A percentile compares a stretch with the other conserved stretches of the same genome.
Conservation (phyloP, 208 protist genomes). For the Perkinsela sp. region DNA sequence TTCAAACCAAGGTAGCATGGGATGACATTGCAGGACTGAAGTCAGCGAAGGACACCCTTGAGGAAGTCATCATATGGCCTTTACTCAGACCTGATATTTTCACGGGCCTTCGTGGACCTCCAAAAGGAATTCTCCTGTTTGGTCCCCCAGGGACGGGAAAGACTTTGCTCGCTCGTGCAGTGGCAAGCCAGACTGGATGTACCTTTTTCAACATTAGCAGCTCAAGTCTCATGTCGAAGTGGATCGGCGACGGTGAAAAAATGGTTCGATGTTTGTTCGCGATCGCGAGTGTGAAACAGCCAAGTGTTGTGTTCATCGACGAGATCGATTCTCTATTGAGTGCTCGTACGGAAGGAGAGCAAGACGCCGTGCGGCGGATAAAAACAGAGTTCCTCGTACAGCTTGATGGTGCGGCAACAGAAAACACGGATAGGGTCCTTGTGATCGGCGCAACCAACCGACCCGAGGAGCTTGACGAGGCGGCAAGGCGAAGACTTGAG, state of each 20-base stretch:
- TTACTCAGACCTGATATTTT: slow-evolving; percentile 70
- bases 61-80: slow-evolving; percentile 71
- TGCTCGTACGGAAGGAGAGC: slow-evolving; percentile 40
- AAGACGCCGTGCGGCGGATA: slow-evolving; percentile 72
- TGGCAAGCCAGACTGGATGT: slow-evolving; percentile 55
- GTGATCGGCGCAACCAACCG: slow-evolving; percentile 71
- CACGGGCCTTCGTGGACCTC: slow-evolving; percentile 50
- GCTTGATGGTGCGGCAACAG: slow-evolving; percentile 58
- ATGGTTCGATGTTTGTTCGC: slow-evolving; percentile 71
- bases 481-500: slow-evolving; percentile 57
- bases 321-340: slow-evolving; percentile 77
- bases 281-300: slow-evolving; percentile 57
- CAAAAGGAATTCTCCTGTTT: slow-evolving; percentile 67
- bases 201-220: slow-evolving; percentile 78
- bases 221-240: slow-evolving; percentile 69
- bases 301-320: slow-evolving; percentile 76
- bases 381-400: slow-evolving; percentile 98
- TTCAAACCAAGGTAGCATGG: slow-evolving; percentile 51
- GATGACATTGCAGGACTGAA: slow-evolving; percentile 59
- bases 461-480: slow-evolving; percentile 70
- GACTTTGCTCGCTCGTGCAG: slow-evolving; percentile 70
- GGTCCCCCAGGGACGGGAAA: slow-evolving; percentile 72
- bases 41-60: slow-evolving; percentile 54
- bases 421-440: slow-evolving; percentile 52
- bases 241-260: slow-evolving; percentile 70